A percentile compares a stretch with the other conserved stretches of the same genome.
Evolutionary conservation across 208 protist species (phyloP).

Genomic region (Leishmania turanica): DNA sequence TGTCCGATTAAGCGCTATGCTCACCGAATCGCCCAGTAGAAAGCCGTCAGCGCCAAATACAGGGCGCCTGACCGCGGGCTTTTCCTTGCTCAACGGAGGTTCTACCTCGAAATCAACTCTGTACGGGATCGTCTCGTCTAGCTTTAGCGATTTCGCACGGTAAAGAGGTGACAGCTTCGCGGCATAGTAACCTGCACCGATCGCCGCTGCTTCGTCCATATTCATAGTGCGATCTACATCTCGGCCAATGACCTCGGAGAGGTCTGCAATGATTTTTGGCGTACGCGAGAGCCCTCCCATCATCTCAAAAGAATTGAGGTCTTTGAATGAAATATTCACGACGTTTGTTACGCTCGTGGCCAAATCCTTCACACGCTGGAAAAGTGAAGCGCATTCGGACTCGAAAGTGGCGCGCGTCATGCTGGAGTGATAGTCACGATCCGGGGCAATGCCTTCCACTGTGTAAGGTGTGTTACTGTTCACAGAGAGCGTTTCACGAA

Average conservation of each 20-base stretch:
- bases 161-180: slow-evolving; percentile 82
- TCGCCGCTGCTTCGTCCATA: slow-evolving; percentile 89
- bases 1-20: slow-evolving; percentile 76
- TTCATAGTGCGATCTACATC: slow-evolving; percentile 88
- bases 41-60: slow-evolving; percentile 12
- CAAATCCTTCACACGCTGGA: slow-evolving; percentile 64
- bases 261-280: slow-evolving; percentile 80
- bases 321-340: slow-evolving; percentile 39
- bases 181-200: slow-evolving; percentile 88
- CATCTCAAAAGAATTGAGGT: slow-evolving; percentile 85
- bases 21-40: slow-evolving; percentile 49
- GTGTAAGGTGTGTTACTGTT: slow-evolving; percentile 89
- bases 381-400: slow-evolving; percentile 72
- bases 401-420: slow-evolving; percentile 89
- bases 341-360: slow-evolving; percentile 47
- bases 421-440: slow-evolving; percentile 77
- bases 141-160: slow-evolving; percentile 68
- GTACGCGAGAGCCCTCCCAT: slow-evolving; percentile 88
- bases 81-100: slow-evolving; percentile 33
- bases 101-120: slow-evolving; percentile 52
- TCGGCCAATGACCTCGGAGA: slow-evolving; percentile 56
- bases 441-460: slow-evolving; percentile 89
- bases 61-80: slow-evolving; percentile 12
- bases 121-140: slow-evolving; percentile 64
- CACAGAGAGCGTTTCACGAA: slow-evolving; percentile 90